Percentiles rank a stretch among this genome's conserved stretches.
phyloP scores from a whole-genome alignment of 2,329 filamentous ascomycete genomes.

The Penicillium sp. region DNA sequence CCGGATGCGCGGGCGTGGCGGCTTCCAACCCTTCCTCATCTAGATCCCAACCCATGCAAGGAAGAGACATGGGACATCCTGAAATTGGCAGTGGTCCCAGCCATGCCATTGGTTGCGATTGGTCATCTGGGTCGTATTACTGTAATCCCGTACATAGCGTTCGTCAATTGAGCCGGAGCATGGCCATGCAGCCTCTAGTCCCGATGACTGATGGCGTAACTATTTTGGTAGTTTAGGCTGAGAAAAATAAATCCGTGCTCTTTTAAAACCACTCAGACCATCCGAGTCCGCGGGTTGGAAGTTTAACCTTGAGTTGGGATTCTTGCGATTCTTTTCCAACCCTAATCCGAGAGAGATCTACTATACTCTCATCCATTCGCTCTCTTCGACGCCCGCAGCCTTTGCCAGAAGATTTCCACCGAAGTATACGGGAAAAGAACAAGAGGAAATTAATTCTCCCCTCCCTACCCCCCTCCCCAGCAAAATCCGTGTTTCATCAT shows the following conservation, averaged over 20 bases:
- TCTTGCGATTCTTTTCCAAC: background rate
- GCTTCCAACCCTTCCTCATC: constrained; percentile 18
- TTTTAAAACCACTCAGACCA: constrained; percentile 19
- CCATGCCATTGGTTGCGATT: constrained; percentile 5
- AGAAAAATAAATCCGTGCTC: constrained; percentile 10
- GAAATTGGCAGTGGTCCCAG: constrained; percentile 11
- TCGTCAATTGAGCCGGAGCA: constrained; percentile 17
- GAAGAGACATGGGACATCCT: constrained; percentile 20
- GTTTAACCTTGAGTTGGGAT: background rate
- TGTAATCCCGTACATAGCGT: constrained; percentile 12
- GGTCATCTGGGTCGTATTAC: constrained; percentile 10
- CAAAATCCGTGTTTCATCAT: constrained; percentile 12
- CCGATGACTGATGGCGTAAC: constrained; percentile 18
- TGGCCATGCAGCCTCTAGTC: constrained; percentile 20
- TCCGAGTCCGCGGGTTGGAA: constrained; percentile 12
- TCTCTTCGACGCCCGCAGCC: no score
- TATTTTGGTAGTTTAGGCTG: constrained; percentile 10
- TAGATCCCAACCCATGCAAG: constrained; percentile 24
- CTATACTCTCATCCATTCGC: no score
- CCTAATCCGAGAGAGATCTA: no score
- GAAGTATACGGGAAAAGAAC: background rate
- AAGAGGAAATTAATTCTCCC: no score
- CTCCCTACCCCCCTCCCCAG: no score
- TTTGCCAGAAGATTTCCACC: no score
- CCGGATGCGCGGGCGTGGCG: constrained; percentile 6